Percentiles rank a stretch among this genome's conserved stretches.
phyloP scores from a whole-genome alignment of 805 yeast genomes.

The Crinitomyces ghanaensis region DNA sequence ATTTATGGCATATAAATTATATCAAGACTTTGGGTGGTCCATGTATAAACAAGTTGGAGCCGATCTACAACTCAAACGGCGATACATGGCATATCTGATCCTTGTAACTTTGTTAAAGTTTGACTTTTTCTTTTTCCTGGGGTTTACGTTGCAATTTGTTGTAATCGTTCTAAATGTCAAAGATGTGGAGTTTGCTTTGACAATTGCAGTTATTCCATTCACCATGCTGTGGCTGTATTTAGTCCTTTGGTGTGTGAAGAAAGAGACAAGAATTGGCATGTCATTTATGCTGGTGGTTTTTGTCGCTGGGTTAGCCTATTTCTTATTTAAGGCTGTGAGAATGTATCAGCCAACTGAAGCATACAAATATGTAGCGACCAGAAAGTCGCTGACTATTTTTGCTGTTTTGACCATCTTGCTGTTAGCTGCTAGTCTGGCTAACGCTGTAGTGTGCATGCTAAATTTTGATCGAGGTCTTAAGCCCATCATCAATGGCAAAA shows the following conservation, averaged over 20 bases:
- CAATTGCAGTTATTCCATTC: conserved; percentile 35
- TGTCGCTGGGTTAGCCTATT: conserved; percentile 34
- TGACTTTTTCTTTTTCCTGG: conserved; percentile 38
- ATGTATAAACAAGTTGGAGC: conserved; percentile 40
- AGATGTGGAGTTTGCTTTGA: conserved; percentile 36
- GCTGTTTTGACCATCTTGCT: conserved; percentile 34
- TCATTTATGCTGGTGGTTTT: conserved; percentile 24
- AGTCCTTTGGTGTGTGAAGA: conserved; percentile 29
- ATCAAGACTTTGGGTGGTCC: conserved; percentile 35
- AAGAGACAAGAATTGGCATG: conserved; percentile 27
- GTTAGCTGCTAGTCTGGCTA: conserved; percentile 27
- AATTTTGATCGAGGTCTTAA: too few species aligned
- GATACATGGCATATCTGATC: conserved; percentile 25
- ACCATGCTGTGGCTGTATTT: conserved; percentile 30
- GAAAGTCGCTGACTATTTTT: conserved; percentile 34
- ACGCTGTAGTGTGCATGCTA: conserved; percentile 19
- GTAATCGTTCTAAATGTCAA: conserved; percentile 33
- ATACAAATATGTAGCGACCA: conserved; percentile 32
- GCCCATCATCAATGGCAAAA: too few species aligned
- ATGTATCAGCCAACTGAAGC: conserved; percentile 31
- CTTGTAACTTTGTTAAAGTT: conserved; percentile 31
- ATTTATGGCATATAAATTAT: conserved; percentile 26
- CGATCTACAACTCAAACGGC: conserved; percentile 29
- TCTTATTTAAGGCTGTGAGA: conserved; percentile 36
- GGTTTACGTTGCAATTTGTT: conserved; percentile 38